Conservation (phyloP, 805 yeast species). For the Myxozyma sirexii region DNA sequence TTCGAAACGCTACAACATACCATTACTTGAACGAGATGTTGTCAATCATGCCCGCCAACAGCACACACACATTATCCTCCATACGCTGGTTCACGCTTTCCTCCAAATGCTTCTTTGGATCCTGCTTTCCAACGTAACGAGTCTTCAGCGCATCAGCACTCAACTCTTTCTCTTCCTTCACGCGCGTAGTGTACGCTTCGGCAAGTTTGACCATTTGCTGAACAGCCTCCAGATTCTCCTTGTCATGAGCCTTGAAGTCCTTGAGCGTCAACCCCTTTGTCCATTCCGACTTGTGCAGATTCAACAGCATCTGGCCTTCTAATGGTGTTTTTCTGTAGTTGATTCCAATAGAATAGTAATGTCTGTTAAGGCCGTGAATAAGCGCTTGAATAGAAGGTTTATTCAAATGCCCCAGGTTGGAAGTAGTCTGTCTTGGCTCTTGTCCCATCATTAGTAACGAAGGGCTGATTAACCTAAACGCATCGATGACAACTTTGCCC, state of each 20-base stretch:
- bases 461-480: constrained; percentile 90
- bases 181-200: constrained; percentile 82
- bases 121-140: constrained; percentile 97
- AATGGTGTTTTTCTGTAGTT: constrained; percentile 90
- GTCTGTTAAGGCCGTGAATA: constrained; percentile 95
- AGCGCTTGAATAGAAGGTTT: constrained; percentile 96
- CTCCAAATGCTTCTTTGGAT: constrained; percentile 94
- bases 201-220: constrained; percentile 86
- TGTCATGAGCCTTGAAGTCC: constrained; percentile 77
- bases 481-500: constrained; percentile 98
- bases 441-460: constrained; percentile 90
- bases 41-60: constrained; percentile 87
- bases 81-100: constrained; percentile 84
- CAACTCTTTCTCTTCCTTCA: constrained; percentile 87
- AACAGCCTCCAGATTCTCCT: constrained; percentile 70
- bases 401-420: constrained; percentile 91
- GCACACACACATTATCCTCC: constrained; percentile 86
- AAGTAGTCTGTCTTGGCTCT: constrained; percentile 97
- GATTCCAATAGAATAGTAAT: constrained; percentile 91
- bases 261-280: constrained; percentile 81
- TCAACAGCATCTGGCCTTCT: constrained; percentile 91
- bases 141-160: constrained; percentile 88
- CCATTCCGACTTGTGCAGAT: constrained; percentile 95
- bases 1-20: not conserved
- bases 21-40: constrained; percentile 84